Base-by-base conservation (phyloP, 176 grass and related monocot genomes). In the Puccinellia tenuiflora region DNA sequence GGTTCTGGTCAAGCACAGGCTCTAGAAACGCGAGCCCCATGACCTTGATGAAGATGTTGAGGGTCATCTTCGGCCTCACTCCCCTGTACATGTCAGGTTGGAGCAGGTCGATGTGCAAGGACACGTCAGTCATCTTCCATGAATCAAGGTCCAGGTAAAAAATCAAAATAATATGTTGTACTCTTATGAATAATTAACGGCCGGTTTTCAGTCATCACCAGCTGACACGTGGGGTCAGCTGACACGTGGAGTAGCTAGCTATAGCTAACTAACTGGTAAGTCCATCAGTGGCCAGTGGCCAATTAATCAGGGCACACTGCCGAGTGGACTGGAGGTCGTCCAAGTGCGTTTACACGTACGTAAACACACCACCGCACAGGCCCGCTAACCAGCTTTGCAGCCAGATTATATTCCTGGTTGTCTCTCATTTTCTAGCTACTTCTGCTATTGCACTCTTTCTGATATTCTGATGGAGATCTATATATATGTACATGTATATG, bases 1-100 rank as follows among this genome's bases (percentile, higher is more conserved):
- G 87, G 80, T 95, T 98, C 79, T 93, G 92, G 76, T 95, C 96
- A 57, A 98, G 64, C 61, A 98, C 96, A 1, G 96, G 96, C 13
- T 95, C 92, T 14, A 95, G 83, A 1, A 93, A 9, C 39, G 90
- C 83, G 42, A 91, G 87, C 18, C 72, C 92, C 75, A 87, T 86
- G 26, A 95, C 87, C 75, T 98, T 95, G 43, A 95, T 10, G 86
- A 93, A 93, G 76, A 90, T 91, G 31, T 5, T 70, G 42, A 90
- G 4, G 50, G 89, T 95, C 92, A 93, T 78, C 79, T 56, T 93
- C 30, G 96, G 88, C 60, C 96, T 88, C 67, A 75, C 28, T 18
- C 76, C 77, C 85, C 90, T 95, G 90, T 22, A 57, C 66, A 15
- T 69, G 45, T n/a, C 33, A 34, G 15, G 53, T 45, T 81, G 21